phyloP scores from a whole-genome alignment of 495 filamentous ascomycete species.

The Cairneyella variabilis region DNA sequence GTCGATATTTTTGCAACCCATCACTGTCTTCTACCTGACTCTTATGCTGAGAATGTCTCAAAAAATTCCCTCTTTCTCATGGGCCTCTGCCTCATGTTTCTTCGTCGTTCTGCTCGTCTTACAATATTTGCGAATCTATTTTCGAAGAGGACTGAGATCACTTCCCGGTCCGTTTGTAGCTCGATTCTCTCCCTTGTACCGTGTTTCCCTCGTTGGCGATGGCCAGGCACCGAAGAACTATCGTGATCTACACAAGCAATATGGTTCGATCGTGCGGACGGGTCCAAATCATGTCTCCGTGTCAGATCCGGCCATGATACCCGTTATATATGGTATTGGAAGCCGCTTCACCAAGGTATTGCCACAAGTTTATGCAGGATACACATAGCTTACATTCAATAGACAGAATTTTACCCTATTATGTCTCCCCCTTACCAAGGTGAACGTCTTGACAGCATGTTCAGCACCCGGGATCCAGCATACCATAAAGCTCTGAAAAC shows the following conservation, averaged over 20 bases:
- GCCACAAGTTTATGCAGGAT: not conserved
- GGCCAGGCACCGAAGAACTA: slow-evolving; percentile 42
- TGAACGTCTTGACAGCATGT: slow-evolving; percentile 17
- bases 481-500: slow-evolving; percentile 22
- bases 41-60: too few relatives aligned
- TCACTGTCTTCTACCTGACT: too few relatives aligned
- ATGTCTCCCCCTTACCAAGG: not conserved
- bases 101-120: too few relatives aligned
- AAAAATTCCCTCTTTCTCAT: too few relatives aligned
- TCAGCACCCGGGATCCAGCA: slow-evolving; percentile 23
- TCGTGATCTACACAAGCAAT: slow-evolving; percentile 39
- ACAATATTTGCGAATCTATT: too few relatives aligned
- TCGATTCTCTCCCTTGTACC: slow-evolving; percentile 51
- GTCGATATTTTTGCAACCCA: too few relatives aligned
- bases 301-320: slow-evolving; percentile 33
- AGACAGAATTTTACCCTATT: slow-evolving; percentile 42
- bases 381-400: not conserved
- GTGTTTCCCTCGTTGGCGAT: slow-evolving; percentile 34
- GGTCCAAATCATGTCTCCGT: slow-evolving; percentile 38
- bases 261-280: slow-evolving; percentile 43
- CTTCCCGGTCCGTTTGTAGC: slow-evolving; percentile 46
- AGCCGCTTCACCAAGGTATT: slow-evolving; percentile 36
- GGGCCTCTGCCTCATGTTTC: too few relatives aligned
- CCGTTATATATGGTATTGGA: slow-evolving; percentile 36
- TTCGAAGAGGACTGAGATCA: too few relatives aligned